phyloP scores from a whole-genome alignment of 2,329 filamentous ascomycete genomes.

The Xylaria sp. region DNA sequence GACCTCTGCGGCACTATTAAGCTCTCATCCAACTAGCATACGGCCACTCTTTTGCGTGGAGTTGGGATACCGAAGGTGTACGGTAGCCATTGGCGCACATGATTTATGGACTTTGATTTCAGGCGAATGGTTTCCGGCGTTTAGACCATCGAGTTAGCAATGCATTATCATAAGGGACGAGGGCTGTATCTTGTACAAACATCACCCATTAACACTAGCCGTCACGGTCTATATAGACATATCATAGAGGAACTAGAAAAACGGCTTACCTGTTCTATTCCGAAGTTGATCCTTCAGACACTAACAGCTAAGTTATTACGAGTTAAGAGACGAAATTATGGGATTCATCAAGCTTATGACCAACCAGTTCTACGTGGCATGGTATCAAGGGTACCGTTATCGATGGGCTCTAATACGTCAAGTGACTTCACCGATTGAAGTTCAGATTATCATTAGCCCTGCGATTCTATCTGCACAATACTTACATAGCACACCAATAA shows the following conservation, averaged over 20 bases:
- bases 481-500: not conserved
- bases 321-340: not conserved
- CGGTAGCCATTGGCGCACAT: not conserved
- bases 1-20: slow-evolving; percentile 66
- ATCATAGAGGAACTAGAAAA: not conserved
- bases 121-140: not conserved
- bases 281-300: not conserved
- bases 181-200: not conserved
- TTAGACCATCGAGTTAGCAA: not conserved
- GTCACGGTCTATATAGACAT: not conserved
- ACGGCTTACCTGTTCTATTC: not conserved
- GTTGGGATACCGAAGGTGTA: slow-evolving; percentile 3
- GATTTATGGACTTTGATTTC: not conserved
- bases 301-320: not conserved
- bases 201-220: not conserved
- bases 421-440: not conserved
- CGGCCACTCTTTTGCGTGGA: not conserved
- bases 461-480: not conserved
- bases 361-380: not conserved
- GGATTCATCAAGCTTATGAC: not conserved
- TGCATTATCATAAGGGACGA: not conserved
- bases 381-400: not conserved
- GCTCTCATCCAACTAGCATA: slow-evolving; percentile 39
- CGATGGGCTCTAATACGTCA: not conserved
- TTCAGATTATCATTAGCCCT: not conserved